Evolutionary conservation across 2,329 filamentous ascomycete species (phyloP).

Genomic region (Fusarium redolens): DNA sequence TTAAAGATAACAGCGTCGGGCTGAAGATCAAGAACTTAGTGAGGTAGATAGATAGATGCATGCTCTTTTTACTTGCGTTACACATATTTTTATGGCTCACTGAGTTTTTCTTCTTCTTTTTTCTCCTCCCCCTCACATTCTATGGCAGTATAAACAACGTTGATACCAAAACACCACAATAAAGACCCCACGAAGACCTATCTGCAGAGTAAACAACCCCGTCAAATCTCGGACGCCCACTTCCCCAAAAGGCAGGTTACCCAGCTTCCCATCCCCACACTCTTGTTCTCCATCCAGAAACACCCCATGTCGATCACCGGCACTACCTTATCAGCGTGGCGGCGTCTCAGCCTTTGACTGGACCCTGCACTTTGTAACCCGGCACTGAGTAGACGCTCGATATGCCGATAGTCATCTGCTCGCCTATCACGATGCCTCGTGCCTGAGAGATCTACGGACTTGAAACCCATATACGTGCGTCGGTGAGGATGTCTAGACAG

Average conservation of each 20-base stretch:
- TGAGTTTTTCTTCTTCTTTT: not conserved
- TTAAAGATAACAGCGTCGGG: not conserved
- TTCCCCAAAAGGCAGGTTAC: constrained; percentile 37
- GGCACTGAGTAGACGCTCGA: constrained; percentile 10
- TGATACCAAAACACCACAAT: not conserved
- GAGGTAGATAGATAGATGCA: not conserved
- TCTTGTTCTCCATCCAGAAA: not conserved
- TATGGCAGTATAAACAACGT: not conserved
- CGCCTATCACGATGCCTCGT: constrained; percentile 38
- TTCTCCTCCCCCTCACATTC: not conserved
- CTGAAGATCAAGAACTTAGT: not conserved
- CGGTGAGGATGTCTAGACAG: constrained; percentile 17
- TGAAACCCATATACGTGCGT: constrained; percentile 20
- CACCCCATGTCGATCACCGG: constrained; percentile 17
- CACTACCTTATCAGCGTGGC: constrained; percentile 34
- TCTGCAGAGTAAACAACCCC: not conserved
- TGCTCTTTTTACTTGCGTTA: not conserved
- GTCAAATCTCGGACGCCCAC: constrained; percentile 18
- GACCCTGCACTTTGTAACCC: constrained; percentile 13
- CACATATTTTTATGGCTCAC: not conserved
- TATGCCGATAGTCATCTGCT: constrained; percentile 1
- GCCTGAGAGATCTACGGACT: constrained; percentile 25
- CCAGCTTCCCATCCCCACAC: constrained; percentile 19
- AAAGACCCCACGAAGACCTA: not conserved
- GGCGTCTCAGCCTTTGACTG: constrained; percentile 26